Conservation (phyloP, 352 stramenopile genomes). For the Phytopythium vexans region DNA sequence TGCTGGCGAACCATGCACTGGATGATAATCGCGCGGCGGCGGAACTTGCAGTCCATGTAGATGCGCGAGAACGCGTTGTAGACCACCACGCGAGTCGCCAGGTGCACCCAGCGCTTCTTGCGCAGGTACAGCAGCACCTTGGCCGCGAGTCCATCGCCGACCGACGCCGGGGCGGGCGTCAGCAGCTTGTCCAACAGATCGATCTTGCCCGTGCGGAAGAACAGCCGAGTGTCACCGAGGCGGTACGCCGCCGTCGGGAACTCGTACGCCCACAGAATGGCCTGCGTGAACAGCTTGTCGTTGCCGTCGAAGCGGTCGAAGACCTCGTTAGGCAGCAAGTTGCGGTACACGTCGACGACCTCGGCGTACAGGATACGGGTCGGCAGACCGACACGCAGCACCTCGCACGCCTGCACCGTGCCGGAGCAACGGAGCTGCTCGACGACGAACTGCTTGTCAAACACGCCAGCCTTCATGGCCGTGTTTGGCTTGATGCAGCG, state of each 20-base stretch:
- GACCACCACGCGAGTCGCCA: conserved; percentile 62
- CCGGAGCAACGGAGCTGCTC: conserved; percentile 73
- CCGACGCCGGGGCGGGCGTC: conserved; percentile 38
- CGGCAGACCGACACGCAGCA: conserved; percentile 75
- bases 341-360: conserved; percentile 81
- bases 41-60: conserved; percentile 67
- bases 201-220: conserved; percentile 87
- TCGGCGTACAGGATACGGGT: conserved; percentile 86
- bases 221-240: conserved; percentile 74
- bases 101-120: conserved; percentile 80
- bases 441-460: conserved; percentile 73
- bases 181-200: conserved; percentile 77
- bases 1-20: conserved; percentile 80
- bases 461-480: conserved; percentile 86
- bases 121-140: conserved; percentile 59
- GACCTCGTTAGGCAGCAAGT: conserved; percentile 55
- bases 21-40: conserved; percentile 65
- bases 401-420: conserved; percentile 76
- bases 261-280: conserved; percentile 73
- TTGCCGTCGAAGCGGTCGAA: conserved; percentile 78
- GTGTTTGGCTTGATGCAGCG: conserved; percentile 96
- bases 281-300: conserved; percentile 84
- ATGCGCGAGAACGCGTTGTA: conserved; percentile 74
- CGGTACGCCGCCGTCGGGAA: conserved; percentile 77
- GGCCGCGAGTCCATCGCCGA: conserved; percentile 20